phyloP scores from a whole-genome alignment of 208 protist species.

The Lotmaria passim region DNA sequence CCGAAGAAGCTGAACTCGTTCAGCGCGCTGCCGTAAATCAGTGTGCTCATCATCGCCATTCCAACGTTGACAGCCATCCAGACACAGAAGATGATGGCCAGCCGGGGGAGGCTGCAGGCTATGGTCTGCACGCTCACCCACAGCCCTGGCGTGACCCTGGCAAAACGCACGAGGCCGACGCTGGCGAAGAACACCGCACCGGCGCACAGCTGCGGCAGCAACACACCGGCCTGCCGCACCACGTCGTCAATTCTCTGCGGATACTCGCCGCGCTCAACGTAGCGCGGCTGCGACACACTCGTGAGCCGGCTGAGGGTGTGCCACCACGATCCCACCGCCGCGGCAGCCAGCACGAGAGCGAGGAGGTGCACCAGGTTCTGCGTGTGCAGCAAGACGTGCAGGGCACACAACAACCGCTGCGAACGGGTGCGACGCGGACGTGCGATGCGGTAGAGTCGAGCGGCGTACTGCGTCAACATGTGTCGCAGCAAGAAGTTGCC shows the following conservation, averaged over 20 bases:
- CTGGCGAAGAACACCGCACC: conserved; percentile 14
- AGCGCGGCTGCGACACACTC: not conserved
- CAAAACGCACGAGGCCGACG: conserved; percentile 16
- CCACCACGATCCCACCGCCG: conserved; percentile 22
- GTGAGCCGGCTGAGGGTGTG: conserved; percentile 1
- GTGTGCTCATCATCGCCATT: conserved; percentile 12
- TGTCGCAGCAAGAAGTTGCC: conserved; percentile 14
- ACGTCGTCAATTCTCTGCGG: conserved; percentile 9
- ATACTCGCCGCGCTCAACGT: conserved; percentile 10
- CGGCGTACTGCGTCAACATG: conserved; percentile 18
- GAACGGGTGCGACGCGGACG: conserved; percentile 7
- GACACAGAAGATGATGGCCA: conserved; percentile 1
- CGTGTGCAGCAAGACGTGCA: conserved; percentile 12
- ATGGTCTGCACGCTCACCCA: conserved; percentile 19
- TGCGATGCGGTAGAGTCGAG: not conserved
- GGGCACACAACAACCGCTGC: conserved; percentile 18
- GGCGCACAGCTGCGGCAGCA: conserved; percentile 23
- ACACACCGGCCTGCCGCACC: conserved; percentile 1
- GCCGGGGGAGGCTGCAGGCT: conserved; percentile 9
- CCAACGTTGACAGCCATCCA: conserved; percentile 21
- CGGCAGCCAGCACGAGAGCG: conserved; percentile 6
- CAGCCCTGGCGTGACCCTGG: conserved; percentile 17
- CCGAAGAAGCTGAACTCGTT: conserved; percentile 26
- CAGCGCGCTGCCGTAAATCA: conserved; percentile 20
- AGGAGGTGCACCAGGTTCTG: conserved; percentile 27